phyloP scores from a whole-genome alignment of 345 rosid species.

The Turritis glabra region DNA sequence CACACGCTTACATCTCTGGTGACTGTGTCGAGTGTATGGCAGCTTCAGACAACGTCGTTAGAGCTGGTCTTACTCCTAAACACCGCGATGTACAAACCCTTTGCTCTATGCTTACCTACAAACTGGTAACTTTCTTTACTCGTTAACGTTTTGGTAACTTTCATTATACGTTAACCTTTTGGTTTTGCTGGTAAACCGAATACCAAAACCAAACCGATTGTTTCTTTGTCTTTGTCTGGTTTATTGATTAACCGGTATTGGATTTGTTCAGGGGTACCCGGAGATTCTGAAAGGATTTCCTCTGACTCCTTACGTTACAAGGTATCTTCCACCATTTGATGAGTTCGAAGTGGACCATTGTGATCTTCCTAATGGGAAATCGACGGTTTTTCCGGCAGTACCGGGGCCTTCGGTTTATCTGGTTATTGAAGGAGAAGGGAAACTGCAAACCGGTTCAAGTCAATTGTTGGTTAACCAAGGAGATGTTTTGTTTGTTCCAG shows the following conservation, averaged over 20 bases:
- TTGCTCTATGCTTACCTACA: constrained; percentile 96
- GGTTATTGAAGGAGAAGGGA: constrained; percentile 62
- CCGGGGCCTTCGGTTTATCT: constrained; percentile 83
- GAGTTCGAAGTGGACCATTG: constrained; percentile 90
- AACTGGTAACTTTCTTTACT: constrained; percentile 56
- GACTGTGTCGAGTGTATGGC: constrained; percentile 99
- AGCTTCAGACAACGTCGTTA: constrained; percentile 94
- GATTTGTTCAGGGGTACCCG: constrained; percentile 66
- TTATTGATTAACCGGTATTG: constrained; percentile 5
- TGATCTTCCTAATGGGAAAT: constrained; percentile 58
- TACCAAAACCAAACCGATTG: not conserved
- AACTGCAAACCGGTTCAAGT: constrained; percentile 42
- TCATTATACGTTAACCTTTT: not conserved
- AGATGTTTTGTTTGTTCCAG: constrained; percentile 82
- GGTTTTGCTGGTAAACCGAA: not conserved
- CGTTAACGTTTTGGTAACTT: not conserved
- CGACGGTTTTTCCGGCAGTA: constrained; percentile 64
- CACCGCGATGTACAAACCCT: constrained; percentile 83
- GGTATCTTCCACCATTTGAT: constrained; percentile 88
- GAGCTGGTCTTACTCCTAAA: constrained; percentile 99
- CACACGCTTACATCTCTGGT: constrained; percentile 87
- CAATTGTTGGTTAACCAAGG: constrained; percentile 53
- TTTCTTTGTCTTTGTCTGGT: not conserved
- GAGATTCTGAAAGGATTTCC: constrained; percentile 78
- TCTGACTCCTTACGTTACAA: constrained; percentile 58